phyloP scores from a whole-genome alignment of 148 eudicot species.

The Bassia scoparia region DNA sequence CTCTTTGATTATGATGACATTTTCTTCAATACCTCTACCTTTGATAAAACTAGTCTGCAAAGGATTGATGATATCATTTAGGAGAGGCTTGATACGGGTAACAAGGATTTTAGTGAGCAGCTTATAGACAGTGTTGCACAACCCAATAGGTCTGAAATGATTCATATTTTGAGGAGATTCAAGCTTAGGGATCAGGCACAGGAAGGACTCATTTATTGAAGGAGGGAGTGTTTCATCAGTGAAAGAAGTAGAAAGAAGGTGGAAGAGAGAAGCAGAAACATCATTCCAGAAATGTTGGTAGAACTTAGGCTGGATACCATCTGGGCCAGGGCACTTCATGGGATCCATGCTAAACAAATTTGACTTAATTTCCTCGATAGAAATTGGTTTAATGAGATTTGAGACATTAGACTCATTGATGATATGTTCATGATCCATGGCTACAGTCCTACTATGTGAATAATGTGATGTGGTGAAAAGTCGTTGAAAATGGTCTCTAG shows the following conservation, averaged over 20 bases:
- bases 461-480: no score
- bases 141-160: neutral
- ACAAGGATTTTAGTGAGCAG: neutral
- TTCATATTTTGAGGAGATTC: neutral
- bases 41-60: neutral
- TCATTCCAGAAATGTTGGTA: neutral
- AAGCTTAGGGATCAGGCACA: neutral
- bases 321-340: neutral
- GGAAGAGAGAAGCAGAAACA: no score
- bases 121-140: neutral
- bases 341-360: neutral
- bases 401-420: neutral
- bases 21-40: neutral
- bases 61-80: neutral
- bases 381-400: neutral
- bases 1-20: neutral
- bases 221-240: fast-evolving
- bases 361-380: neutral
- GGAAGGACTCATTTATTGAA: neutral
- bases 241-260: neutral
- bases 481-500: neutral
- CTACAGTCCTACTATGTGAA: no score
- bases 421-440: neutral
- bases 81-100: neutral
- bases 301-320: neutral